A percentile compares a stretch with the other conserved stretches of the same genome.
Conservation (phyloP, 352 stramenopile genomes). For the Phytophthora ramorum region DNA sequence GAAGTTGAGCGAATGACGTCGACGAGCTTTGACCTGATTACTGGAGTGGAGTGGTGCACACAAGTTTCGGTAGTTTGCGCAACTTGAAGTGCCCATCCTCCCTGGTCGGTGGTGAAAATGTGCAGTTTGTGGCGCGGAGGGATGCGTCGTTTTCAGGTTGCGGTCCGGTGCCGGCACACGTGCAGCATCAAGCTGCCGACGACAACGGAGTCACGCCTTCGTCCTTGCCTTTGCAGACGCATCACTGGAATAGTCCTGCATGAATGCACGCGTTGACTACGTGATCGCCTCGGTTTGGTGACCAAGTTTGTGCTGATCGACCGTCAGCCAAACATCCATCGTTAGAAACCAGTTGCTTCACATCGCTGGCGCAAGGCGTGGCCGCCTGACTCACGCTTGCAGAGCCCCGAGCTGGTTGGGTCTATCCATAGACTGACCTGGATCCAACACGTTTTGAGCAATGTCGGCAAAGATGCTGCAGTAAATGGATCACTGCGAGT, state of each 20-base stretch:
- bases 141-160: slow-evolving; percentile 3
- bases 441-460: not conserved
- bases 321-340: not conserved
- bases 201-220: not conserved
- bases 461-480: not conserved
- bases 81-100: slow-evolving; percentile 34
- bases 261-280: not conserved
- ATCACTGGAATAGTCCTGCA: slow-evolving; percentile 14
- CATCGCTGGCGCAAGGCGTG: too few species aligned
- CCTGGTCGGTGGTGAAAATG: slow-evolving; percentile 5
- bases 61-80: slow-evolving; percentile 27
- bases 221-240: not conserved
- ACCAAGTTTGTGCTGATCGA: slow-evolving; percentile 10
- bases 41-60: slow-evolving; percentile 14
- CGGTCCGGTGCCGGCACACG: not conserved
- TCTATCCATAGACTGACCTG: too few species aligned
- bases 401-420: too few species aligned
- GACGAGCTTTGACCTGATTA: slow-evolving; percentile 14
- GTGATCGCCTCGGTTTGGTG: not conserved
- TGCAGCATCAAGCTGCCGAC: slow-evolving; percentile 2
- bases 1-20: slow-evolving; percentile 32
- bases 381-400: too few species aligned
- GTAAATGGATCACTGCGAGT: not conserved
- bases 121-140: slow-evolving; percentile 20
- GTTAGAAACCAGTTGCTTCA: not conserved